Evolutionary conservation across 1,284 basidiomycete species (phyloP).

Genomic region (Xanthoconium separans): DNA sequence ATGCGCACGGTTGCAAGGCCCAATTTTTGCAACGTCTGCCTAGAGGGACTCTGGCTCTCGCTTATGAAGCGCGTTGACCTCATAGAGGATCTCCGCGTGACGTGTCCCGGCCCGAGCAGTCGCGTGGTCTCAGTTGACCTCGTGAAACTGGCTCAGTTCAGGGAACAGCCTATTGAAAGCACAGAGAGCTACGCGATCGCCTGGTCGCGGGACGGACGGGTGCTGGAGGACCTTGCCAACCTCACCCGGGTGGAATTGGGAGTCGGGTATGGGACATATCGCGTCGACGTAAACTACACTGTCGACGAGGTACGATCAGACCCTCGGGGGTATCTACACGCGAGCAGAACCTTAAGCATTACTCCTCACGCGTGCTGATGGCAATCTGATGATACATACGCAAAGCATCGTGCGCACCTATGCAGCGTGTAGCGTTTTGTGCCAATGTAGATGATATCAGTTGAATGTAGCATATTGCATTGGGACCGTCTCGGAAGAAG

Average conservation of each 20-base stretch:
- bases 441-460: constrained; percentile 2
- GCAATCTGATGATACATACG: too few species aligned
- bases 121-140: constrained; percentile 44
- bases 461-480: constrained; percentile 17
- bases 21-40: constrained; percentile 76
- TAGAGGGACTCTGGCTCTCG: constrained; percentile 69
- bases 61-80: constrained; percentile 58
- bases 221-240: constrained; percentile 47
- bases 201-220: constrained; percentile 50
- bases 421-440: not conserved
- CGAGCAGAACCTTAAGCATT: constrained; percentile 22
- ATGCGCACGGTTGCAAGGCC: constrained; percentile 75
- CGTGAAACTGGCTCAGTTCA: constrained; percentile 60
- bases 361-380: constrained; percentile 3
- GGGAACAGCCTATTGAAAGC: constrained; percentile 34
- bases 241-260: constrained; percentile 44
- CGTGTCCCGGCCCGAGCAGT: constrained; percentile 4
- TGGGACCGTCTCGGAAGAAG: constrained; percentile 5
- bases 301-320: constrained; percentile 58
- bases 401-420: not conserved
- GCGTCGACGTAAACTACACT: constrained; percentile 47
- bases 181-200: constrained; percentile 54
- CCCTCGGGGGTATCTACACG: constrained; percentile 32
- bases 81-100: constrained; percentile 49
- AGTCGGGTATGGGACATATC: constrained; percentile 40